These are phyloP conservation scores for Talinum fruticosum DNA, from an alignment of 148 eudicot species.

Conservation along the genomic window DNA sequence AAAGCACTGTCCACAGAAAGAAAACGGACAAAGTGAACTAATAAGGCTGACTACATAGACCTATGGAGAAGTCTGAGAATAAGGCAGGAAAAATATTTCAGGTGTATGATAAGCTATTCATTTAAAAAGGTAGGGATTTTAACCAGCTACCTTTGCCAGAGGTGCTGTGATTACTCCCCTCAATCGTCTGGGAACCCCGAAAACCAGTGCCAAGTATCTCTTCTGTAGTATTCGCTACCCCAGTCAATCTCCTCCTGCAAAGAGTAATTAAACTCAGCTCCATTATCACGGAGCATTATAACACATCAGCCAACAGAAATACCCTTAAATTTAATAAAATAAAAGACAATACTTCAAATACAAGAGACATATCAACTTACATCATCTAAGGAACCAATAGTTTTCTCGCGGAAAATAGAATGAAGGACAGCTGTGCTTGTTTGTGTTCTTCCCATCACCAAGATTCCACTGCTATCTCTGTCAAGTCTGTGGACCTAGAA, in stretches of 20 bases:
- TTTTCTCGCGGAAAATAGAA: constrained; percentile 94
- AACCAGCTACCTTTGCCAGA: constrained; percentile 56
- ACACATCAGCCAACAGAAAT: neutral
- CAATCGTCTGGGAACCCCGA: constrained; percentile 70
- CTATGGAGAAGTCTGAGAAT: too few species aligned
- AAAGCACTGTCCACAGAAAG: too few species aligned
- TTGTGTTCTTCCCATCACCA: constrained; percentile 96
- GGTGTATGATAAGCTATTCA: neutral
- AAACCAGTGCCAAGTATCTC: constrained; percentile 92
- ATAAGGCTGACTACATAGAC: too few species aligned
- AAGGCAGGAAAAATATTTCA: neutral
- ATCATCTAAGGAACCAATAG: constrained; percentile 52
- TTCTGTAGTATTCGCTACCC: constrained; percentile 55
- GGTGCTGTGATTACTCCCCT: constrained; percentile 69
- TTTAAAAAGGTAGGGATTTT: neutral
- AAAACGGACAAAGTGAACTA: too few species aligned
- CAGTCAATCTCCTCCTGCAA: constrained; percentile 38
- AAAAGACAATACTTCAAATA: neutral
- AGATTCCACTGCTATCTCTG: constrained; percentile 92
- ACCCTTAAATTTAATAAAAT: neutral
- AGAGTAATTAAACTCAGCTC: neutral
- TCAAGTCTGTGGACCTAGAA: constrained; percentile 96
- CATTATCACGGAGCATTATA: neutral
- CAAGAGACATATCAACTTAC: constrained; percentile 41
- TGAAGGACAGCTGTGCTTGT: constrained; percentile 73